phyloP scores from a whole-genome alignment of 345 rosid species.

The Eucalyptus melliodora region DNA sequence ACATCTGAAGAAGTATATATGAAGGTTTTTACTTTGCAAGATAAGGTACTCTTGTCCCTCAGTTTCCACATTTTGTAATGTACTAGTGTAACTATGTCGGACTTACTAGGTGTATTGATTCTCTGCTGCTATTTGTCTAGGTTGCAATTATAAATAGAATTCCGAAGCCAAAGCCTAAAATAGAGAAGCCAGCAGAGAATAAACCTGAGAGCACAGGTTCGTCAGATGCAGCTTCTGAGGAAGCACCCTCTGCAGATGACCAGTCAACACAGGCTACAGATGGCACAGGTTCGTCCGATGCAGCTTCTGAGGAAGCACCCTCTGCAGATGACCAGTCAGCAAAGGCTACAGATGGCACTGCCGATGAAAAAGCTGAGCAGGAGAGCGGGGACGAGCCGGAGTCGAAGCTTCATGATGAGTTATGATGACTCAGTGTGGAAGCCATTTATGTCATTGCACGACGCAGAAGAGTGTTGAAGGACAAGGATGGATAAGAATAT shows the following conservation, averaged over 20 bases:
- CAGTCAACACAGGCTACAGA: background rate
- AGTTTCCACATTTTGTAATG: background rate
- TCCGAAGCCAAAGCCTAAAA: slow-evolving; percentile 88
- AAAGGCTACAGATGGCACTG: background rate
- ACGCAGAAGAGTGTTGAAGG: background rate
- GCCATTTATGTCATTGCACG: background rate
- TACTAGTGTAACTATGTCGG: background rate
- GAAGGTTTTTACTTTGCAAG: slow-evolving; percentile 55
- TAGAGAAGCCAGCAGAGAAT: slow-evolving; percentile 56
- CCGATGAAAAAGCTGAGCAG: background rate
- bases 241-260: background rate
- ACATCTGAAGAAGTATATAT: slow-evolving; percentile 69
- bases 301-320: background rate
- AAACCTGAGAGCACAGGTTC: slow-evolving; percentile 13
- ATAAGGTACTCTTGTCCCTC: slow-evolving; percentile 41
- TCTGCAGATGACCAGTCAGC: background rate
- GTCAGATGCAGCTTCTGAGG: background rate
- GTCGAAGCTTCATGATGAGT: background rate
- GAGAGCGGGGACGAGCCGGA: background rate
- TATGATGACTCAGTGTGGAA: background rate
- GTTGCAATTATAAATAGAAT: slow-evolving; percentile 49
- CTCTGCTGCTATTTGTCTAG: slow-evolving; percentile 9
- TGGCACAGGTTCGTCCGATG: background rate
- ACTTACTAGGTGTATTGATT: background rate
- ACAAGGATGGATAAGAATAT: background rate